These are phyloP conservation scores for Hordeum pubiflorum DNA, from an alignment of 202 grass and related monocot genomes.

Conservation along the genomic window DNA sequence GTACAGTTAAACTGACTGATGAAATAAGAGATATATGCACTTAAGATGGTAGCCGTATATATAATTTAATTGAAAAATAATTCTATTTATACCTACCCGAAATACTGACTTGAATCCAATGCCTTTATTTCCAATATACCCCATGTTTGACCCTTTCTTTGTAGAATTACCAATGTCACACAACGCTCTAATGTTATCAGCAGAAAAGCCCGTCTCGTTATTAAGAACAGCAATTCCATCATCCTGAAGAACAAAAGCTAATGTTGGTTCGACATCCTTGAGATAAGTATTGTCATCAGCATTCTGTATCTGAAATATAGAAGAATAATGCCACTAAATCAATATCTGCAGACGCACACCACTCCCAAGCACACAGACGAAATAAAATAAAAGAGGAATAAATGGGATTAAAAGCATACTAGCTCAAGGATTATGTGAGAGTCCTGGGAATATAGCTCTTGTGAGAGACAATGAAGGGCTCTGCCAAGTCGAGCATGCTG, in stretches of 20 bases:
- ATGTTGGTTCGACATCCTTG: constrained; percentile 8
- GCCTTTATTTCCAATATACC: constrained; percentile 73
- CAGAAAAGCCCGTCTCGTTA: constrained; percentile 43
- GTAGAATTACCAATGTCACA: constrained; percentile 73
- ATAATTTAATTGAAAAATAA: not conserved
- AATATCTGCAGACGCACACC: not conserved
- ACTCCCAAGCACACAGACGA: constrained; percentile 1
- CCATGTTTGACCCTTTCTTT: constrained; percentile 56
- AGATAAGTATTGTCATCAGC: constrained; percentile 12
- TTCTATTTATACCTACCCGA: constrained; percentile 32
- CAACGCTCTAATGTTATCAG: constrained; percentile 60
- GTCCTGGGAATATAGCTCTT: constrained; percentile 30
- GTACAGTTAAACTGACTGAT: not conserved
- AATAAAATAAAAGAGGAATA: not conserved
- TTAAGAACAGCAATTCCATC: constrained; percentile 44
- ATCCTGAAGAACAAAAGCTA: constrained; percentile 5
- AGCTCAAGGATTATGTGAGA: constrained; percentile 71
- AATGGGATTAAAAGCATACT: constrained; percentile 29
- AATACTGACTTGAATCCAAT: constrained; percentile 80
- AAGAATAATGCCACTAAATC: not conserved
- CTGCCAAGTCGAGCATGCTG: constrained; percentile 58
- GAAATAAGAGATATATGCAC: not conserved
- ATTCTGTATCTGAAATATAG: constrained; percentile 10
- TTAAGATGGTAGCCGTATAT: not conserved
- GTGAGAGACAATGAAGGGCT: constrained; percentile 58